Evolutionary conservation across 2,329 filamentous ascomycete genomes (phyloP), one percentile per base, ranked within the genome.

Genomic region (Alternaria angustiovoidea): DNA sequence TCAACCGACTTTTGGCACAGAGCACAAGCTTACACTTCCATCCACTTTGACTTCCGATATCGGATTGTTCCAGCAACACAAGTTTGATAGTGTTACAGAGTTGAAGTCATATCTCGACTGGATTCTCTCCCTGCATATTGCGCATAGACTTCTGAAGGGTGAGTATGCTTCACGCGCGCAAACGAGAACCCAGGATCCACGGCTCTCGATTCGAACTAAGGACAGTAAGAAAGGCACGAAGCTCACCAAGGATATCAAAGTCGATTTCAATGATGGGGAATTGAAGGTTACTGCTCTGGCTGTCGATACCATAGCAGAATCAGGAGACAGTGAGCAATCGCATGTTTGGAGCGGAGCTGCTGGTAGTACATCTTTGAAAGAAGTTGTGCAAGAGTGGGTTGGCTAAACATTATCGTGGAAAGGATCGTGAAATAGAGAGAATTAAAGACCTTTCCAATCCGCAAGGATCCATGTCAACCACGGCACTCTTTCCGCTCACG

Each of bases 1-100:
- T 11, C 67, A 66, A 16, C 77, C 76, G 2, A 74, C 67, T 1
- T 77, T 76, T 46, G 77, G 77, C 42, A 72, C 74, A 6, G 75
- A 78, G 54, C 72, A 75, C 57, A 74, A 68, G 53, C 59, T 78
- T 12, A 72, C 68, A 6, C 60, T 79, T 6, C 75, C 77, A 8
- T 61, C 71, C 4, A 65, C 74, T 1, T 55, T 77, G 16, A 65
- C 64, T 11, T 59, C 66, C 7, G 67, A 75, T 36, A 68, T 78
- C n/a, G 68, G 67, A 18, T 61, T 75, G 1, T 69, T 71, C 38
- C 64, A 63, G 16, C 70, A 74, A 16, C 70, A 75, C 39, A 75
- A 69, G 36, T 76, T 78, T 43, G 59, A 67, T 12, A 66, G 68
- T 22, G 63, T 70, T 3, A 62, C 68, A 22, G 76, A 78, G 16